These are phyloP conservation scores for Coffea humblotiana DNA, from an alignment of 305 asterid species.

Conservation along the genomic window DNA sequence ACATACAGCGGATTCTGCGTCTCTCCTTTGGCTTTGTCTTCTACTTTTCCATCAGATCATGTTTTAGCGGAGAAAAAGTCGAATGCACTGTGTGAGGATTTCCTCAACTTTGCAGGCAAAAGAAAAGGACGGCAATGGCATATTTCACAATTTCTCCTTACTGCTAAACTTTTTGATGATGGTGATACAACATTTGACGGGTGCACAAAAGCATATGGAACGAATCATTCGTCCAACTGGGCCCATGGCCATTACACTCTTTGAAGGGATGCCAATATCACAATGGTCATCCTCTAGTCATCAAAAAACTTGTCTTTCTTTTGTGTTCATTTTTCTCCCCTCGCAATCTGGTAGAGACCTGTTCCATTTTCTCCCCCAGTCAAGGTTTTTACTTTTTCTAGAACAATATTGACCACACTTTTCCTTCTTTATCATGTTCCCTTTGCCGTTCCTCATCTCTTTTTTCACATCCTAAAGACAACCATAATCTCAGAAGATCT, in stretches of 20 bases:
- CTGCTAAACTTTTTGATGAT: neutral
- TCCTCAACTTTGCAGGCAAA: neutral
- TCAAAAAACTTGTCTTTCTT: neutral
- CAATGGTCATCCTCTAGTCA: neutral
- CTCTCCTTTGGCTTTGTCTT: neutral
- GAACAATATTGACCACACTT: neutral
- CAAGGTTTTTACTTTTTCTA: neutral
- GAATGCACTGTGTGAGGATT: neutral
- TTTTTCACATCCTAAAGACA: neutral
- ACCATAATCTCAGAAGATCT: neutral
- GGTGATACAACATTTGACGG: conserved; percentile 5
- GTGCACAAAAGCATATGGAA: neutral
- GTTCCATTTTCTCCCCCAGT: neutral
- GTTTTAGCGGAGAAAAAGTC: neutral
- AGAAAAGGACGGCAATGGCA: neutral
- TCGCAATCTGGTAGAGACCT: neutral
- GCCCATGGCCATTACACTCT: neutral
- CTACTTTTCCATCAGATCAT: neutral
- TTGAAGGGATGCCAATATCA: neutral
- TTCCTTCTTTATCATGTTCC: neutral
- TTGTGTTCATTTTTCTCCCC: neutral
- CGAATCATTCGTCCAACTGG: neutral
- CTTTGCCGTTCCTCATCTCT: neutral
- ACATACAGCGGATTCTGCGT: neutral
- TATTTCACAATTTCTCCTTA: neutral